Base-by-base conservation (phyloP, 345 rosid species). In the Gossypium arboreum region DNA sequence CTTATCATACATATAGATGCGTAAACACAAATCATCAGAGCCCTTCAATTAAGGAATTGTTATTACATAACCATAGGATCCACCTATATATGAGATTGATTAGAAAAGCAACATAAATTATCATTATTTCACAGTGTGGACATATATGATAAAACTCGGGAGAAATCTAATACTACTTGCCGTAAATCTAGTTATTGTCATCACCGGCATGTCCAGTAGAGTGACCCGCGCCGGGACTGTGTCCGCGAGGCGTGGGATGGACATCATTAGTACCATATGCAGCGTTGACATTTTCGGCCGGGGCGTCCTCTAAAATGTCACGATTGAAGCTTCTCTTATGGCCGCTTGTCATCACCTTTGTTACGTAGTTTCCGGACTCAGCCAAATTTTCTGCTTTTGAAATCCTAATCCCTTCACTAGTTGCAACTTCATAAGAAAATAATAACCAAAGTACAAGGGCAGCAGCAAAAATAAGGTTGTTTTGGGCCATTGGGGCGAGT, bases 201-300 rank as follows among this genome's bases (percentile, higher is more conserved):
- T 48, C n/a, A 18, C 45, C 64, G 22, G 43, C n/a, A 1, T 86
- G 84, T 51, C 83, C 85, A 2, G 29, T 74, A 17, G 83, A 81
- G 77, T 89, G 92, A 22, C 90, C 89, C 1, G 79, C 88, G 1
- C 92, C 88, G 15, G 92, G 90, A 41, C 92, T 89, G 78, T 85
- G 85, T 12, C 90, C 87, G 0, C 87, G 90, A 13, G 75, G 72
- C 0, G 86, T 87, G 65, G 90, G 84, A 27, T 82, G 85, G 78
- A 80, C 81, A 75, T 70, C 87, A 44, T 87, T 78, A 3, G 50
- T 51, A 0, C 58, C 62, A 1, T 22, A 69, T 0, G 67, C 44
- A 16, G n/a, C 25, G 61, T 13, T 5, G 65, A 9, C 22, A 64
- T 9, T 9, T 51, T 60, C n/a, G 16, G 47, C 50, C 1, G 41